Conservation (phyloP, 2,329 filamentous ascomycete species). For the Cladosporium sphaerospermum region DNA sequence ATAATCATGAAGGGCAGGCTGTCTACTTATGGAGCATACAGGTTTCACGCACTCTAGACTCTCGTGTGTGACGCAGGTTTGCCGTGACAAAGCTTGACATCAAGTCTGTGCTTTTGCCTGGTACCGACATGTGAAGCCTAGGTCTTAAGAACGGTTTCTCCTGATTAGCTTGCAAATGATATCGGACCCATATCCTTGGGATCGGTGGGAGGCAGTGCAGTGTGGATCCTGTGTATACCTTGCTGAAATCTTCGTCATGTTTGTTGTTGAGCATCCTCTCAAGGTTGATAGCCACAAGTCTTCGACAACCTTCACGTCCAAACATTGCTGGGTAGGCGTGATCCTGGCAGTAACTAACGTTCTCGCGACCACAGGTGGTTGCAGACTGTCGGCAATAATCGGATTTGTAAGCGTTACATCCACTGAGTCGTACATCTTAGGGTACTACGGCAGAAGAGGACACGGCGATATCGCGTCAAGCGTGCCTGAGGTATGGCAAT, state of each 20-base stretch:
- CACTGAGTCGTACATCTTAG: background rate
- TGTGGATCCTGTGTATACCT: conserved; percentile 2
- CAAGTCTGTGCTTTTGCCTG: background rate
- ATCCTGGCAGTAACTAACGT: conserved; percentile 1
- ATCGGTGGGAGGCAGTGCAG: background rate
- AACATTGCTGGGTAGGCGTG: conserved; percentile 1
- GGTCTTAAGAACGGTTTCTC: conserved; percentile 1
- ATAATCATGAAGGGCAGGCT: conserved; percentile 1
- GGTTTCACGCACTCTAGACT: background rate
- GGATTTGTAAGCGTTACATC: conserved; percentile 5
- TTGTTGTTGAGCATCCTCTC: conserved; percentile 2
- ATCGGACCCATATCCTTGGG: background rate
- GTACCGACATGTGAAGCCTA: background rate
- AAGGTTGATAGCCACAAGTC: background rate
- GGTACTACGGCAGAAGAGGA: conserved; percentile 4
- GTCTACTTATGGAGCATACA: conserved; percentile 1
- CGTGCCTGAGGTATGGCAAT: conserved; percentile 7
- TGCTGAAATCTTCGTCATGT: background rate
- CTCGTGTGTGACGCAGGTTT: conserved; percentile 1
- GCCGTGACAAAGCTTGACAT: background rate
- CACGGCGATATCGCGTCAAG: conserved; percentile 7
- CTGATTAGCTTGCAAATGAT: conserved; percentile 2
- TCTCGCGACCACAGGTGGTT: background rate
- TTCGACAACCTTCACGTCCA: background rate
- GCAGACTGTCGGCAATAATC: background rate